Percentiles rank a stretch among this genome's conserved stretches.
phyloP scores from a whole-genome alignment of 768 basidiomycete genomes.

The Tephrocybe rancida region DNA sequence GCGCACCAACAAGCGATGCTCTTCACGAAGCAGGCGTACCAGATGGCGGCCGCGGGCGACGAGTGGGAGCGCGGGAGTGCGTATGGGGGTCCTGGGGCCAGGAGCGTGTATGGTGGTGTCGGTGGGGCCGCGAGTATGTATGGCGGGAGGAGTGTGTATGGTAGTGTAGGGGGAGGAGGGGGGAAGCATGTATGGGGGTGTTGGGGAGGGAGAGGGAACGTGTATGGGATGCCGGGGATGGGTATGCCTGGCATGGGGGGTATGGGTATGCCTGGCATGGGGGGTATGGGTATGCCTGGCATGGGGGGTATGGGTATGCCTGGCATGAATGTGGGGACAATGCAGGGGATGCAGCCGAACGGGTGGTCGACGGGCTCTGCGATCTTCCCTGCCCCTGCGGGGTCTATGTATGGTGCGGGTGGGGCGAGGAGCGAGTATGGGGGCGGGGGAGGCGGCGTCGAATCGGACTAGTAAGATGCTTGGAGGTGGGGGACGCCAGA shows the following conservation, averaged over 20 bases:
- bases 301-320: slow-evolving; percentile 35
- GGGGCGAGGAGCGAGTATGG: slow-evolving; percentile 69
- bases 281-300: slow-evolving; percentile 34
- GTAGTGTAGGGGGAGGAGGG: too few relatives aligned
- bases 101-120: slow-evolving; percentile 50
- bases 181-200: too few relatives aligned
- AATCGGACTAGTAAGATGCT: slow-evolving; percentile 22
- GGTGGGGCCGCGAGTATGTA: slow-evolving; percentile 50
- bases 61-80: slow-evolving; percentile 87
- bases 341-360: slow-evolving; percentile 39
- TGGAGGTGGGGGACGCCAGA: slow-evolving; percentile 19
- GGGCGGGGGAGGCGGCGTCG: slow-evolving; percentile 34
- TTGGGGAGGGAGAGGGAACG: too few relatives aligned
- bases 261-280: too few relatives aligned
- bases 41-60: slow-evolving; percentile 85
- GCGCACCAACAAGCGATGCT: slow-evolving; percentile 91
- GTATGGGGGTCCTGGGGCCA: slow-evolving; percentile 22
- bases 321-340: slow-evolving; percentile 21
- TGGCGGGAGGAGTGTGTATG: too few relatives aligned
- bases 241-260: too few relatives aligned
- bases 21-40: slow-evolving; percentile 86
- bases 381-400: slow-evolving; percentile 49
- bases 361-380: slow-evolving; percentile 49
- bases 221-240: too few relatives aligned
- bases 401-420: slow-evolving; percentile 61